Base-by-base conservation (phyloP, 1,284 basidiomycete species). In the Fomitopsis palustris region DNA sequence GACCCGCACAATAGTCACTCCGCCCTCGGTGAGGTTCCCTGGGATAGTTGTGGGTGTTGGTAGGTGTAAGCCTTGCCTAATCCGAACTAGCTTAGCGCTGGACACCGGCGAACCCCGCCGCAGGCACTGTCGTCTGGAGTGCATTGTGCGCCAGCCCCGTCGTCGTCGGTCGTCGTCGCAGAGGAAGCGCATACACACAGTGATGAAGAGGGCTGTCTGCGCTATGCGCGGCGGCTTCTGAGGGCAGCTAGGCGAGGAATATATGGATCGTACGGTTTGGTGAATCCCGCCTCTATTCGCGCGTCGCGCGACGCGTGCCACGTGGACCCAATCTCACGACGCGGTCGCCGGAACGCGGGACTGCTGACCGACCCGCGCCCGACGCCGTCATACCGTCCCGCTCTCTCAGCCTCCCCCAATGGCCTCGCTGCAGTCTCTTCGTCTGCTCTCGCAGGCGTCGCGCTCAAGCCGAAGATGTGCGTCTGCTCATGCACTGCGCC, bases 401-500 rank as follows among this genome's bases (percentile, higher is more conserved):
- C 29, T 52, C 29, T 37, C 31, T 35, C 49, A 55, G 54, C 16
- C 38, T 23, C 27, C 35, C 29, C 23, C 27, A 3, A 37, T 35
- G 42, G 21, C 42, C 55, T 37, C 55, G 47, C 66, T 68, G 67
- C 61, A 65, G 39, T 57, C 65, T 59, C 55, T 66, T 52, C 65
- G 62, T 49, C 61, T 63, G 59, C 58, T 65, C 53, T 64, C 65
- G 33, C 65, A 59, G 59, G 54, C 62, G 23, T 61, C 63, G 5
- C 57, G 60, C 31, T 53, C 65, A 39, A 60, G 58, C 58, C 62
- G 59, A 53, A 57, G 63, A 64, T 68, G 67, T 67, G 45, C 53
- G 67, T 58, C 12, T 16, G 19, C 3, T 10, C 1, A n/a, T 9
- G 12, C 8, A 10, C 14, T 14, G 14, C 9, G 8, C n/a, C 2